Evolutionary conservation across 768 basidiomycete species (phyloP).

Genomic region (Amanita subjunquillea): DNA sequence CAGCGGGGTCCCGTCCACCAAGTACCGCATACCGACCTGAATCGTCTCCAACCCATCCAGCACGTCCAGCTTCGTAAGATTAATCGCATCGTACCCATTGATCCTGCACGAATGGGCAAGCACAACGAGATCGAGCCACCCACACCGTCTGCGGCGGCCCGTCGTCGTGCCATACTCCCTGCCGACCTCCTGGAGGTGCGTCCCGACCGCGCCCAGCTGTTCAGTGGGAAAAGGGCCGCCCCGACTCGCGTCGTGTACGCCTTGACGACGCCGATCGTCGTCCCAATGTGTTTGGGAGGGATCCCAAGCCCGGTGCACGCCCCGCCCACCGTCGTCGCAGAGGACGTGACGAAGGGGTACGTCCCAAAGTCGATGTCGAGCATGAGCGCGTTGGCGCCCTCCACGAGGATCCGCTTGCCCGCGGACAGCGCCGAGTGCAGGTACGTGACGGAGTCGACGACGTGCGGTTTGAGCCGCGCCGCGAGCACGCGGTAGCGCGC

Average conservation of each 20-base stretch:
- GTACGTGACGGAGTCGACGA: conserved; percentile 81
- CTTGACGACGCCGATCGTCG: conserved; percentile 88
- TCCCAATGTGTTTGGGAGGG: conserved; percentile 82
- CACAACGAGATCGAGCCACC: conserved; percentile 96
- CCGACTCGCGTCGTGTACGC: conserved; percentile 98
- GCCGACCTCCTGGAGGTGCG: conserved; percentile 89
- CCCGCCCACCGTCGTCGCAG: conserved; percentile 87
- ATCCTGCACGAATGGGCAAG: conserved; percentile 86
- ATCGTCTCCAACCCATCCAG: conserved; percentile 80
- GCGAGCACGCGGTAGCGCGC: conserved; percentile 69
- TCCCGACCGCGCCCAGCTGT: conserved; percentile 78
- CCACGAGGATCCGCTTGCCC: conserved; percentile 74
- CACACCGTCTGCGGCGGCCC: conserved; percentile 85
- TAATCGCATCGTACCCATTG: conserved; percentile 91
- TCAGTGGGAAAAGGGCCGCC: conserved; percentile 98
- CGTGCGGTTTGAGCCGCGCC: conserved; percentile 74
- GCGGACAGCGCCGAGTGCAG: conserved; percentile 70
- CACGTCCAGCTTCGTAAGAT: conserved; percentile 94
- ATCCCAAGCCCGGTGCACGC: conserved; percentile 97
- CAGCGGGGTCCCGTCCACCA: conserved; percentile 67
- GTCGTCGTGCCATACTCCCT: conserved; percentile 89
- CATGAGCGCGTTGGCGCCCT: conserved; percentile 98
- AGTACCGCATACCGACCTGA: conserved; percentile 79
- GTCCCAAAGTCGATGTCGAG: conserved; percentile 97
- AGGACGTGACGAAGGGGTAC: conserved; percentile 96